Evolutionary conservation across 768 basidiomycete species (phyloP).

Genomic region (Panaeolus papilionaceus): DNA sequence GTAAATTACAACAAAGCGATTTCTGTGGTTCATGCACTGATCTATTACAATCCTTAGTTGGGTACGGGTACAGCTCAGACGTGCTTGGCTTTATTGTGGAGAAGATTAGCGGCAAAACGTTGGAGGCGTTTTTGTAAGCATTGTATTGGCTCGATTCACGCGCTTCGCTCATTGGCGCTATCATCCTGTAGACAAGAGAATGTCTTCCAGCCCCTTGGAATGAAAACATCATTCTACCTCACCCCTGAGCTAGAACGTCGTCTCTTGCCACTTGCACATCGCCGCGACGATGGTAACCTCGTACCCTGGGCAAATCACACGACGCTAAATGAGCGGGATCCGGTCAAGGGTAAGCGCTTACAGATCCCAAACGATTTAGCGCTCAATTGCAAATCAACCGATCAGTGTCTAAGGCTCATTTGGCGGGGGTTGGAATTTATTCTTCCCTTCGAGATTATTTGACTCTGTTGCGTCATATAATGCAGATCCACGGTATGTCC

Average conservation of each 20-base stretch:
- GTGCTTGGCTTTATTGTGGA: conserved; percentile 35
- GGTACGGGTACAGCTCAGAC: conserved; percentile 38
- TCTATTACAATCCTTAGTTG: conserved; percentile 24
- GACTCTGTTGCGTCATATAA: conserved; percentile 35
- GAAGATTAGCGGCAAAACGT: conserved; percentile 28
- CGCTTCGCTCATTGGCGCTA: background rate
- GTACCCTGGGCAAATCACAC: conserved; percentile 23
- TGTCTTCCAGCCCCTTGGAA: conserved; percentile 37
- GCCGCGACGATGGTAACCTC: conserved; percentile 26
- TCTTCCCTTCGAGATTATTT: conserved; percentile 34
- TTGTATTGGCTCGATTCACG: background rate
- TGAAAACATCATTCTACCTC: conserved; percentile 35
- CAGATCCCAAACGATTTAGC: background rate
- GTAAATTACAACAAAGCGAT: conserved; percentile 22
- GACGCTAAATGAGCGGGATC: conserved; percentile 32
- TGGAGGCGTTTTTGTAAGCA: conserved; percentile 37
- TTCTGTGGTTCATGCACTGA: background rate
- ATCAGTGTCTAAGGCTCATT: conserved; percentile 20
- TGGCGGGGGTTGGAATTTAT: conserved; percentile 36
- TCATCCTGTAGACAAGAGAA: conserved; percentile 31
- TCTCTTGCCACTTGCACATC: conserved; percentile 27
- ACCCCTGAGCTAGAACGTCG: conserved; percentile 31
- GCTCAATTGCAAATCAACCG: background rate
- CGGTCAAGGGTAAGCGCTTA: conserved; percentile 27
- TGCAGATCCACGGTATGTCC: conserved; percentile 34